phyloP scores from a whole-genome alignment of 352 stramenopile genomes.

The Sclerospora graminicola region DNA sequence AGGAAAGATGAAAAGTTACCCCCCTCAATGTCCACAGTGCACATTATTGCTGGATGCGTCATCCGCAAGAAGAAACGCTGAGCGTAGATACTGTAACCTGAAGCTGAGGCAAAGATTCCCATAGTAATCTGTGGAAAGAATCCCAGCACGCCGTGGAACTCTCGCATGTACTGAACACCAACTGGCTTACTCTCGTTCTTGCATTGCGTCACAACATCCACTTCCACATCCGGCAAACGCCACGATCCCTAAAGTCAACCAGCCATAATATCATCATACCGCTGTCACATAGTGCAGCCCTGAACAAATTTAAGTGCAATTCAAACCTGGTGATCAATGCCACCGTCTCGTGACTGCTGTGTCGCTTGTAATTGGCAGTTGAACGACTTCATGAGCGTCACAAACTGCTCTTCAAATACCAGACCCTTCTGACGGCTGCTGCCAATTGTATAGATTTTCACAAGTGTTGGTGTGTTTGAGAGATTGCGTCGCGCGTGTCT shows the following conservation, averaged over 20 bases:
- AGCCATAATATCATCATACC: not conserved
- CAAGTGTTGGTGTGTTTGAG: not conserved
- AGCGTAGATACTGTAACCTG: slow-evolving; percentile 72
- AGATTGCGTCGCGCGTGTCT: slow-evolving; percentile 1
- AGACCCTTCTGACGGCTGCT: slow-evolving; percentile 40
- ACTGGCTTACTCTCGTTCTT: slow-evolving; percentile 70
- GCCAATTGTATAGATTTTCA: not conserved
- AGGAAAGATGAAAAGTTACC: slow-evolving; percentile 43
- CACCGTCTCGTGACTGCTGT: slow-evolving; percentile 56
- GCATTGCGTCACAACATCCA: slow-evolving; percentile 73
- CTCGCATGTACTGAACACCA: slow-evolving; percentile 51
- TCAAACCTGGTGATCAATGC: slow-evolving; percentile 52
- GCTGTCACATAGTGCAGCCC: not conserved
- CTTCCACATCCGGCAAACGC: slow-evolving; percentile 41
- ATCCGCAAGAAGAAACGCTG: slow-evolving; percentile 35
- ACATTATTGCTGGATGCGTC: slow-evolving; percentile 45
- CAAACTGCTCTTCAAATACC: slow-evolving; percentile 50
- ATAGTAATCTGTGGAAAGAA: slow-evolving; percentile 32
- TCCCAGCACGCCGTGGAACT: slow-evolving; percentile 64
- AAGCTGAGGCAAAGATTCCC: slow-evolving; percentile 57
- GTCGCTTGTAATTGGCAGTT: slow-evolving; percentile 45
- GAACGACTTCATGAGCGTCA: slow-evolving; percentile 37
- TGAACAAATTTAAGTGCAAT: not conserved
- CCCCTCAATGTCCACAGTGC: slow-evolving; percentile 27
- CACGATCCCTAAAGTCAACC: slow-evolving; percentile 34